A percentile compares a stretch with the other conserved stretches of the same genome.
Evolutionary conservation across 495 filamentous ascomycete species (phyloP).

Genomic region (Cetradonia linearis): DNA sequence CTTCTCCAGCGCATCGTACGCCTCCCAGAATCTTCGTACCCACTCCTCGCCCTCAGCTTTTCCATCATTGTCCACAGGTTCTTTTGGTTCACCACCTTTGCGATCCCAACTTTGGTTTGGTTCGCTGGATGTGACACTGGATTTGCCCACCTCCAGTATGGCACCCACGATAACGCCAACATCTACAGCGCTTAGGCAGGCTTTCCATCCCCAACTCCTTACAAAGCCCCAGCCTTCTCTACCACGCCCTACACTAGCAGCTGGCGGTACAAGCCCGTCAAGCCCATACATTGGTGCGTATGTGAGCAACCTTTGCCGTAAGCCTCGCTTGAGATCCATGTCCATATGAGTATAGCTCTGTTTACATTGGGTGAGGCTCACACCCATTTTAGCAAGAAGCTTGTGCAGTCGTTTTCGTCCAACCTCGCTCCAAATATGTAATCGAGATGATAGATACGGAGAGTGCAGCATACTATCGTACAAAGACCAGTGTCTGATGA

Average conservation of each 20-base stretch:
- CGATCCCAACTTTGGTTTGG: slow-evolving; percentile 27
- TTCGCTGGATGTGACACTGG: slow-evolving; percentile 24
- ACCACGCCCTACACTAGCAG: slow-evolving; percentile 43
- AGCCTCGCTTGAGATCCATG: slow-evolving; percentile 83
- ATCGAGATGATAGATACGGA: slow-evolving; percentile 80
- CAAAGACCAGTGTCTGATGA: slow-evolving; percentile 91
- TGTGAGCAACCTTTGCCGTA: slow-evolving; percentile 76
- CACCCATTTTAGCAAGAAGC: slow-evolving; percentile 94
- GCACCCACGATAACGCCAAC: slow-evolving; percentile 83
- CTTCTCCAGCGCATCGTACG: slow-evolving; percentile 81
- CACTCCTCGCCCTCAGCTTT: slow-evolving; percentile 51
- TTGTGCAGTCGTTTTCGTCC: slow-evolving; percentile 90
- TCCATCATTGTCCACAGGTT: slow-evolving; percentile 37
- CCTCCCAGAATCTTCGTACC: slow-evolving; percentile 77
- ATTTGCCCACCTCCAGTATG: slow-evolving; percentile 73
- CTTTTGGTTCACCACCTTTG: slow-evolving; percentile 28
- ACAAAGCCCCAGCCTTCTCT: slow-evolving; percentile 96
- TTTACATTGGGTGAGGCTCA: slow-evolving; percentile 84
- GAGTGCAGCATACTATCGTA: slow-evolving; percentile 99
- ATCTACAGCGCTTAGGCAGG: slow-evolving; percentile 82
- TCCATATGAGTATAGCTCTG: slow-evolving; percentile 98
- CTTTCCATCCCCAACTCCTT: slow-evolving; percentile 94
- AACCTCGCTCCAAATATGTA: slow-evolving; percentile 89
- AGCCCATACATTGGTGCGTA: slow-evolving; percentile 86
- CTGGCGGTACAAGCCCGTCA: slow-evolving; percentile 74